Percentiles rank a stretch among this genome's conserved stretches.
Evolutionary conservation across 2,329 filamentous ascomycete species (phyloP).

Genomic region (Ceratocystis colombiana): DNA sequence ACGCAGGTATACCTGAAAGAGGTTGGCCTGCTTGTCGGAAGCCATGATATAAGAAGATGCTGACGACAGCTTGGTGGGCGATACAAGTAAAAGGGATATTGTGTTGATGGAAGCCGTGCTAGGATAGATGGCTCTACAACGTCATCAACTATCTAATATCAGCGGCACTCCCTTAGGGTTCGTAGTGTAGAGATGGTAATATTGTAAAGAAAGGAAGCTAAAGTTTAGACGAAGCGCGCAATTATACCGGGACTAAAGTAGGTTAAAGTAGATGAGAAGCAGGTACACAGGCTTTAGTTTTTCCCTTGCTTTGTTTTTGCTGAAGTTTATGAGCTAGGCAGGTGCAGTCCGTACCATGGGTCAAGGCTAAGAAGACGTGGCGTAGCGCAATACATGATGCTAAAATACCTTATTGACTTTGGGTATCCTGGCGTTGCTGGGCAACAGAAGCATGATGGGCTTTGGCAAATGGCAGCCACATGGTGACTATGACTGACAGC

Average conservation of each 20-base stretch:
- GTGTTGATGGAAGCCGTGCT: not conserved
- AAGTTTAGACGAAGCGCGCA: not conserved
- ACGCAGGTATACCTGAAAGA: slow-evolving; percentile 88
- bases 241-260: not conserved
- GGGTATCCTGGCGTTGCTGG: slow-evolving; percentile 1
- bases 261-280: no score
- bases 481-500: not conserved
- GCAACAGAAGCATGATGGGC: not conserved
- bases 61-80: not conserved
- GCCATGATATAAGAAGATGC: not conserved
- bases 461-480: not conserved
- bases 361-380: not conserved
- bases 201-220: not conserved
- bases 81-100: not conserved
- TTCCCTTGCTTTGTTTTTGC: slow-evolving; percentile 14
- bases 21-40: slow-evolving; percentile 35
- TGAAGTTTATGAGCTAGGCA: not conserved
- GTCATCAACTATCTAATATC: not conserved
- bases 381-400: not conserved
- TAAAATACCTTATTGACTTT: not conserved
- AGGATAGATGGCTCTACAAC: not conserved
- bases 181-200: not conserved
- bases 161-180: not conserved
- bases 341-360: not conserved
- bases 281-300: not conserved